A percentile compares a stretch with the other conserved stretches of the same genome.
Evolutionary conservation across 2,329 filamentous ascomycete genomes (phyloP).

Genomic region (Mycogone perniciosa): DNA sequence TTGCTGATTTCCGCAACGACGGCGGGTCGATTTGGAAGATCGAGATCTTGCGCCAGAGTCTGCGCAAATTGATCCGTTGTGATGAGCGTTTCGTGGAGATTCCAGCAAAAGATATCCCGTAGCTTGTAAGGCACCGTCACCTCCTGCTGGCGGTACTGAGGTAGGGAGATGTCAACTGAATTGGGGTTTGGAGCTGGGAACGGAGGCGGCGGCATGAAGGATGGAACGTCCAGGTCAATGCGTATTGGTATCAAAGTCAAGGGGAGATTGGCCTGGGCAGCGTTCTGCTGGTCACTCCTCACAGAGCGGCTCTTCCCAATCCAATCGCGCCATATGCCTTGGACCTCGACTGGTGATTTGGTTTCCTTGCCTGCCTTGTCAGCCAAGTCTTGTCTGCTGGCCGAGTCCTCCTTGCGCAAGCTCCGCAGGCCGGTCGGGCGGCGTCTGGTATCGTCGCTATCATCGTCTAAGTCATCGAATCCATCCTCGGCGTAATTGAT

Average conservation of each 20-base stretch:
- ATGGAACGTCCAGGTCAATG: conserved; percentile 86
- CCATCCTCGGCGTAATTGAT: conserved; percentile 98
- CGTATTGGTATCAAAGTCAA: conserved; percentile 91
- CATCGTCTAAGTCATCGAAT: conserved; percentile 71
- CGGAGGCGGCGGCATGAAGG: conserved; percentile 62
- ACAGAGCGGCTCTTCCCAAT: conserved; percentile 64
- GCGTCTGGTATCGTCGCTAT: conserved; percentile 69
- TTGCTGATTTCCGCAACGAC: conserved; percentile 79
- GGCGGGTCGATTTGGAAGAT: conserved; percentile 68
- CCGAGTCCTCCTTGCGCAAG: conserved; percentile 67
- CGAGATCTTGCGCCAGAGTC: conserved; percentile 82
- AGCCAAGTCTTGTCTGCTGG: conserved; percentile 54
- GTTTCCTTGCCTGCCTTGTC: conserved; percentile 84
- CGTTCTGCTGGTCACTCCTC: conserved; percentile 54
- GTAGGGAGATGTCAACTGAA: conserved; percentile 62
- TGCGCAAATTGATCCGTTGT: conserved; percentile 96
- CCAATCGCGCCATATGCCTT: conserved; percentile 93
- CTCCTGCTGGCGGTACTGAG: conserved; percentile 75
- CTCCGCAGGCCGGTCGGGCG: conserved; percentile 80
- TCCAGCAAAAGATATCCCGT: conserved; percentile 96
- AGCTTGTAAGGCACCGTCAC: conserved; percentile 77
- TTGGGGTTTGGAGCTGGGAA: conserved; percentile 57
- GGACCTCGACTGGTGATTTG: conserved; percentile 68
- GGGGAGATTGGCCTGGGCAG: conserved; percentile 67
- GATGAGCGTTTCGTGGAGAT: conserved; percentile 86